Conservation (phyloP, 352 stramenopile genomes). For the Halophytophthora polymorphica region DNA sequence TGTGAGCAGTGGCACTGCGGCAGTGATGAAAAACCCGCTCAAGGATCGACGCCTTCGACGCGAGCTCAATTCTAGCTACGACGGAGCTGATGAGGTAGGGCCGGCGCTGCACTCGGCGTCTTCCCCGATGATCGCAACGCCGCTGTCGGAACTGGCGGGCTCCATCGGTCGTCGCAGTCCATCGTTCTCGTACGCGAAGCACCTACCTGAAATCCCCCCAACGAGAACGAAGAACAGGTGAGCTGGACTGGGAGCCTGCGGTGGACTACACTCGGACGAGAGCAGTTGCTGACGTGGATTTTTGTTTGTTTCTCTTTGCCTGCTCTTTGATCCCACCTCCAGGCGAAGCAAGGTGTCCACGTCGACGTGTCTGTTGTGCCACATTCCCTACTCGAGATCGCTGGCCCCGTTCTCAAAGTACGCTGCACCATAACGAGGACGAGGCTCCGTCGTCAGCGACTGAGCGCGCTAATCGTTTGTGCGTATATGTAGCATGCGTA, state of each 20-base stretch:
- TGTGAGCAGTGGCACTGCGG: constrained; percentile 59
- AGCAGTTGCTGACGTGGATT: constrained; percentile 2
- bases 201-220: constrained; percentile 13
- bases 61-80: constrained; percentile 39
- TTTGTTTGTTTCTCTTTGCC: background rate
- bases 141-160: constrained; percentile 27
- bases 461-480: background rate
- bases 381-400: constrained; percentile 96
- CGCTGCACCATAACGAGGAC: constrained; percentile 2
- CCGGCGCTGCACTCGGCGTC: constrained; percentile 13
- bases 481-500: constrained; percentile 83
- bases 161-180: constrained; percentile 46
- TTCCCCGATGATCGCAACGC: constrained; percentile 33
- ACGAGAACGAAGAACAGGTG: constrained; percentile 32
- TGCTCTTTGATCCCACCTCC: too few species aligned
- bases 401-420: constrained; percentile 95
- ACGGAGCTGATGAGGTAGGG: constrained; percentile 20
- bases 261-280: background rate
- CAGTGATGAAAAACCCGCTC: constrained; percentile 71
- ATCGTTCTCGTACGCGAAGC: constrained; percentile 31
- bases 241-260: background rate
- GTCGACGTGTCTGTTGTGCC: constrained; percentile 92
- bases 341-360: constrained; percentile 45
- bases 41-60: constrained; percentile 29
- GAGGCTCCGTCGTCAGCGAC: too few species aligned